phyloP scores from a whole-genome alignment of 257 asterid species.

The Solanum arcanum region DNA sequence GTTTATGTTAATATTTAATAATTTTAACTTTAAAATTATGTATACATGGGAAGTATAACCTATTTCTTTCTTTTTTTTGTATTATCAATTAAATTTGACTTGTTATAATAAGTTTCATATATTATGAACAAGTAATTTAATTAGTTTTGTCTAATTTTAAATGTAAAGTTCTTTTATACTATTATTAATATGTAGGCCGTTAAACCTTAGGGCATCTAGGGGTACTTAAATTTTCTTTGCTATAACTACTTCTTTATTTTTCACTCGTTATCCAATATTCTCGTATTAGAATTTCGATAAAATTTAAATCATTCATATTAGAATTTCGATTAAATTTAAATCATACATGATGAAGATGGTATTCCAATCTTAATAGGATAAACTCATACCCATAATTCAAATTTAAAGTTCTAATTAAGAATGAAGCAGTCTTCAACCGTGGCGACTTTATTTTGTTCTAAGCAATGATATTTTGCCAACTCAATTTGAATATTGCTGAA shows the following conservation, averaged over 20 bases:
- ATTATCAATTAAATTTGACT: background rate
- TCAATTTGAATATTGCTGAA: background rate
- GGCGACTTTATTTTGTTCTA: background rate
- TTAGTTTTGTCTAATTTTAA: background rate
- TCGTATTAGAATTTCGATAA: rapidly evolving
- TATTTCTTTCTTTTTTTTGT: background rate
- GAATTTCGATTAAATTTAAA: too few relatives aligned
- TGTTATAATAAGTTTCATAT: background rate
- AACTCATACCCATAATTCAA: background rate
- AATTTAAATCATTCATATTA: rapidly evolving
- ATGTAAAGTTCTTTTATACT: background rate
- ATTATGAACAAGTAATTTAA: background rate
- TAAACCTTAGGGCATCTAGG: background rate
- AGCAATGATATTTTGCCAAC: background rate
- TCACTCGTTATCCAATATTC: rapidly evolving
- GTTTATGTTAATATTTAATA: background rate
- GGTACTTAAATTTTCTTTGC: background rate
- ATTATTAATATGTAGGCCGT: background rate
- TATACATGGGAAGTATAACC: background rate
- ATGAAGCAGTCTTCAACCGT: too few relatives aligned
- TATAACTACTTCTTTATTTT: too few relatives aligned
- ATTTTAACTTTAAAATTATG: background rate
- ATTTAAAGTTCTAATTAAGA: background rate
- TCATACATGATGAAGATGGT: rapidly evolving
- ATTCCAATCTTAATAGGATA: too few relatives aligned